phyloP scores from a whole-genome alignment of 129 eudicot genomes.

The Dittrichia graveolens region DNA sequence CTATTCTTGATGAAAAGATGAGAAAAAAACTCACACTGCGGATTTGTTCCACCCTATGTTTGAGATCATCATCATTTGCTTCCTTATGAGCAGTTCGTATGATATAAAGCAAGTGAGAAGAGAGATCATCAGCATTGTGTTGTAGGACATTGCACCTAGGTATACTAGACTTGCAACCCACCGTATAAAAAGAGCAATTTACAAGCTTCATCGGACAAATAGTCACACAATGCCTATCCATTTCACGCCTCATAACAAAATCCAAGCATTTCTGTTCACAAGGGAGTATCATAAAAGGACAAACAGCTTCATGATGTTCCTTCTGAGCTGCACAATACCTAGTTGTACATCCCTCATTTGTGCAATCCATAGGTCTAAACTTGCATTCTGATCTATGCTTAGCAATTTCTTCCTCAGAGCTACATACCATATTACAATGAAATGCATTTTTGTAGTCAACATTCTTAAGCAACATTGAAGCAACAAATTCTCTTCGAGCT shows the following conservation, averaged over 20 bases:
- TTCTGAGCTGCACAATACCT: slow-evolving; percentile 67
- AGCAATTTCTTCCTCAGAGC: slow-evolving; percentile 51
- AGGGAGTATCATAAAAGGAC: slow-evolving; percentile 81
- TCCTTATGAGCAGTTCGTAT: slow-evolving; percentile 58
- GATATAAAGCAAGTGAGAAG: slow-evolving; percentile 54
- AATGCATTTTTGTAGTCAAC: slow-evolving; percentile 67
- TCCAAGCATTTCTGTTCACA: slow-evolving; percentile 89
- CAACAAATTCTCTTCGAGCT: slow-evolving; percentile 62
- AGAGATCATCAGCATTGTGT: slow-evolving; percentile 54
- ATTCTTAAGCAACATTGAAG: slow-evolving; percentile 66
- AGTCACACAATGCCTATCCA: slow-evolving; percentile 95
- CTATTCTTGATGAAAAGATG: no score
- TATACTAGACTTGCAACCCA: slow-evolving; percentile 65
- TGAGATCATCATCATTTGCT: slow-evolving; percentile 50
- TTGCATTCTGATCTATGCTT: slow-evolving; percentile 58
- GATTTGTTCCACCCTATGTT: slow-evolving; percentile 60
- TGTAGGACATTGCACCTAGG: slow-evolving; percentile 60
- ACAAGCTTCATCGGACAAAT: slow-evolving; percentile 87
- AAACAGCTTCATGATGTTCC: slow-evolving; percentile 75
- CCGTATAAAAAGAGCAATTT: slow-evolving; percentile 70
- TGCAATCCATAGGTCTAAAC: slow-evolving; percentile 64
- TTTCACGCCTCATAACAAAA: slow-evolving; percentile 79
- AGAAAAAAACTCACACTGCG: slow-evolving; percentile 43
- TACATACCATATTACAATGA: slow-evolving; percentile 67
- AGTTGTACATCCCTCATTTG: slow-evolving; percentile 72